These are phyloP conservation scores for Serendipita sp. DNA, from an alignment of 1,284 basidiomycete genomes.

Conservation along the genomic window DNA sequence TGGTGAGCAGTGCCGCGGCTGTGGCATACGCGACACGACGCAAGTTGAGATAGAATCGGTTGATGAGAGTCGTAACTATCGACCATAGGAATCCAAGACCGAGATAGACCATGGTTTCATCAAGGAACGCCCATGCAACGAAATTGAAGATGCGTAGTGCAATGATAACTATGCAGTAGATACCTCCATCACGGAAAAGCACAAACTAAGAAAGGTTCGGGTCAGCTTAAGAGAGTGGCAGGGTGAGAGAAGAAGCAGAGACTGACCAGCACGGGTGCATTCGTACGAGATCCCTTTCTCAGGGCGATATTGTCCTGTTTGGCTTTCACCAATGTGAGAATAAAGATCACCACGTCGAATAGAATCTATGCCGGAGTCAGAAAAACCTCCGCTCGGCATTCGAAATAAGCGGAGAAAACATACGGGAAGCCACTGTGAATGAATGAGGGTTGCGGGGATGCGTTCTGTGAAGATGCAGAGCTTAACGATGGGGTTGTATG, in stretches of 20 bases:
- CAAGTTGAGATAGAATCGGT: slow-evolving; percentile 1
- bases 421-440: not conserved
- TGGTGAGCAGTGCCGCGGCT: not conserved
- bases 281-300: not conserved
- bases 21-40: not conserved
- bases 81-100: not conserved
- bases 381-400: not conserved
- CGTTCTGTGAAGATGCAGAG: not conserved
- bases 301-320: slow-evolving; percentile 1
- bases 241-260: not conserved
- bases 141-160: not conserved
- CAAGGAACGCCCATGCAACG: not conserved
- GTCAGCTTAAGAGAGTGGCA: not conserved
- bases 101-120: not conserved
- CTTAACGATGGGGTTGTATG: not conserved
- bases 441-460: not conserved
- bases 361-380: not conserved
- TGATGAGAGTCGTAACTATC: not conserved
- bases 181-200: not conserved
- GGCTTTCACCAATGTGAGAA: slow-evolving; percentile 1
- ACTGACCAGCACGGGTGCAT: not conserved
- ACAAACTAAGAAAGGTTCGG: not conserved
- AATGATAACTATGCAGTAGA: not conserved
- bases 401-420: not conserved
- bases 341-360: not conserved